Conservation (phyloP, 2,329 filamentous ascomycete species). For the Niveomyces coronatus region DNA sequence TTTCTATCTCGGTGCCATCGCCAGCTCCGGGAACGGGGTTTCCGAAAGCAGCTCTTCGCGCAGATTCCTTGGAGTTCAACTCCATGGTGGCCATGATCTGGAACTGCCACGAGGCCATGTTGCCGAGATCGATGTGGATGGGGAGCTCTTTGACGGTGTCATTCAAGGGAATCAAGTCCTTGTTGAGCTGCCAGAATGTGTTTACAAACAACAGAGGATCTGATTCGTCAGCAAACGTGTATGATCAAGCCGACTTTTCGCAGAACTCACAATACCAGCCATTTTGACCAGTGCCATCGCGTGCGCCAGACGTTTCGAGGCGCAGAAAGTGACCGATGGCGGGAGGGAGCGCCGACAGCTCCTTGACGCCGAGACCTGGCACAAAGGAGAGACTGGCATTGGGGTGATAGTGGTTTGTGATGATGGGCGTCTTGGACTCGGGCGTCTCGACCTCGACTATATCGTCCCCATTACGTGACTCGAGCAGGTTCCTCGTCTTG, state of each 20-base stretch:
- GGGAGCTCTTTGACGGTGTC: slow-evolving; percentile 76
- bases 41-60: slow-evolving; percentile 67
- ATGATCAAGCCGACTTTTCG: too few species aligned
- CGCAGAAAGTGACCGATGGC: slow-evolving; percentile 68
- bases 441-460: slow-evolving; percentile 42
- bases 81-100: slow-evolving; percentile 76
- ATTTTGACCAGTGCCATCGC: slow-evolving; percentile 77
- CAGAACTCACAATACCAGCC: slow-evolving; percentile 93
- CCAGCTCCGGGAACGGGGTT: slow-evolving; percentile 63
- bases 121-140: slow-evolving; percentile 73
- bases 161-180: slow-evolving; percentile 86
- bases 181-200: slow-evolving; percentile 92
- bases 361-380: slow-evolving; percentile 63
- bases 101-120: slow-evolving; percentile 84
- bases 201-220: slow-evolving; percentile 82
- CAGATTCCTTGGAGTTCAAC: slow-evolving; percentile 73
- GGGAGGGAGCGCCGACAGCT: slow-evolving; percentile 57
- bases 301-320: slow-evolving; percentile 68
- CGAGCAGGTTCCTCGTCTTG: slow-evolving; percentile 84
- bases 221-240: slow-evolving; percentile 18
- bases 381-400: slow-evolving; percentile 87
- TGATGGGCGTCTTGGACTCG: slow-evolving; percentile 52
- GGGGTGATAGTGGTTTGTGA: slow-evolving; percentile 85
- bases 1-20: slow-evolving; percentile 89
- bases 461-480: slow-evolving; percentile 31